Conservation (phyloP, 345 rosid species). For the Mallotus nudiflorus region DNA sequence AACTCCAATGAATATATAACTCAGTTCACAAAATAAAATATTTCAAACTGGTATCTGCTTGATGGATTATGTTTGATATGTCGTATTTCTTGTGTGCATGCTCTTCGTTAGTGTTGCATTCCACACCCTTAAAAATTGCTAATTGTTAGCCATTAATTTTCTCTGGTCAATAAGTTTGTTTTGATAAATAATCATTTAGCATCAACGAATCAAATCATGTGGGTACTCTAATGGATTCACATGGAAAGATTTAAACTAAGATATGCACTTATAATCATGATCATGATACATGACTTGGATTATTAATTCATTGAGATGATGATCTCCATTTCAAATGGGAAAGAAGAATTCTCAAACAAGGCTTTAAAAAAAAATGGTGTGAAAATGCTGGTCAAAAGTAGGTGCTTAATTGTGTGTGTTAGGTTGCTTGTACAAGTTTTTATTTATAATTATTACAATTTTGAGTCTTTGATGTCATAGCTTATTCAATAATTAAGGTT, state of each 20-base stretch:
- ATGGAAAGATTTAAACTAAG: constrained; percentile 41
- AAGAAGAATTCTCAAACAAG: background rate
- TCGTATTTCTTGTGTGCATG: constrained; percentile 20
- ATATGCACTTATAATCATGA: constrained; percentile 25
- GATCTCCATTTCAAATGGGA: constrained; percentile 31
- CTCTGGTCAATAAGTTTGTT: constrained; percentile 13
- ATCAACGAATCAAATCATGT: constrained; percentile 44
- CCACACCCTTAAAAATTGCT: background rate
- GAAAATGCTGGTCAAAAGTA: constrained; percentile 25
- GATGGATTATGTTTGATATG: constrained; percentile 21
- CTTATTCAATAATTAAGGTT: background rate
- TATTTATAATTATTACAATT: too few relatives aligned
- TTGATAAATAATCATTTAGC: background rate
- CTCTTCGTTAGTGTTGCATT: background rate
- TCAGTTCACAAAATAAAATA: background rate
- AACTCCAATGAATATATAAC: background rate
- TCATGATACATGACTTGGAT: constrained; percentile 17
- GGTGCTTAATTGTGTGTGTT: constrained; percentile 4
- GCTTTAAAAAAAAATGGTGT: background rate
- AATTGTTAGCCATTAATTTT: background rate
- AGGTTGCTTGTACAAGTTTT: too few relatives aligned
- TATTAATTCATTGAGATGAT: background rate
- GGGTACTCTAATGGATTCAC: constrained; percentile 40
- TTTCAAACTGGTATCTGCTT: background rate
- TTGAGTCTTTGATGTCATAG: too few relatives aligned